Conservation (phyloP, 495 filamentous ascomycete genomes). For the Penicillium bovifimosum region DNA sequence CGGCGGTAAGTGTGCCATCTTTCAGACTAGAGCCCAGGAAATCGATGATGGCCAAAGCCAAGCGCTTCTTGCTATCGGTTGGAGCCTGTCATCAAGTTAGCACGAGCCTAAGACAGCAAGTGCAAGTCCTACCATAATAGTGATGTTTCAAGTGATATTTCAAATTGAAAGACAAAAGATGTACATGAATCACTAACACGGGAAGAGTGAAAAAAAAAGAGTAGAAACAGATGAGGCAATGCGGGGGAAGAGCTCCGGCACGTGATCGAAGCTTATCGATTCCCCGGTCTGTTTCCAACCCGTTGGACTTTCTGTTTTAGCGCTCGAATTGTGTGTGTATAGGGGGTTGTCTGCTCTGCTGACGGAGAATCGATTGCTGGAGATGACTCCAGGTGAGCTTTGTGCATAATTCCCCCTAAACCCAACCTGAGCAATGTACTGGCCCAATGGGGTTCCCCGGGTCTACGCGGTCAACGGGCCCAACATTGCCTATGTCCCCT, state of each 20-base stretch:
- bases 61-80: slow-evolving; percentile 82
- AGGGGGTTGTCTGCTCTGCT: not conserved
- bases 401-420: slow-evolving; percentile 20
- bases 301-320: slow-evolving; percentile 1
- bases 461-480: slow-evolving; percentile 75
- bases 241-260: slow-evolving; percentile 24
- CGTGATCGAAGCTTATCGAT: slow-evolving; percentile 28
- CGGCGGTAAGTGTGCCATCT: slow-evolving; percentile 79
- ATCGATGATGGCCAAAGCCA: slow-evolving; percentile 94
- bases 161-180: not conserved
- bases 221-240: slow-evolving; percentile 8
- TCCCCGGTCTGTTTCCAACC: slow-evolving; percentile 7
- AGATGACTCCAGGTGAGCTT: slow-evolving; percentile 42
- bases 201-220: slow-evolving; percentile 15
- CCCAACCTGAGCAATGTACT: slow-evolving; percentile 73
- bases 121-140: slow-evolving; percentile 16
- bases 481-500: slow-evolving; percentile 30
- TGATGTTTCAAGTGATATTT: not conserved
- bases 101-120: not conserved
- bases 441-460: slow-evolving; percentile 86
- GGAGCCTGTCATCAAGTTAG: slow-evolving; percentile 41
- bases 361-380: slow-evolving; percentile 9
- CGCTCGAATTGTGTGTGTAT: not conserved
- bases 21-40: slow-evolving; percentile 81
- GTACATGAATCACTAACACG: slow-evolving; percentile 11